phyloP scores from a whole-genome alignment of 805 yeast species.

The Candida tibetensis region DNA sequence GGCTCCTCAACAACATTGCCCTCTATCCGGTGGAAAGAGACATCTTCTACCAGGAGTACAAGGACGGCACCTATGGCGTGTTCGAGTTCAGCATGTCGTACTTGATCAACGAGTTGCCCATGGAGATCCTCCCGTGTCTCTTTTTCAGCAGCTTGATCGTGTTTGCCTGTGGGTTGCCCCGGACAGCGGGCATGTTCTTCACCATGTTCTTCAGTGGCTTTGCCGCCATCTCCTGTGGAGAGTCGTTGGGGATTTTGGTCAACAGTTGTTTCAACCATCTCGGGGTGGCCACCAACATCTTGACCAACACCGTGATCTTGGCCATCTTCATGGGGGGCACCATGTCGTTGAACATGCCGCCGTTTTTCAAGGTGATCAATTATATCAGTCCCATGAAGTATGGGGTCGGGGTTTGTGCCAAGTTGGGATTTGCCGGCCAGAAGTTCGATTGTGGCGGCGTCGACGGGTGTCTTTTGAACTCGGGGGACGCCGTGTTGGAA shows the following conservation, averaged over 20 bases:
- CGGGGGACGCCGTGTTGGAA: constrained; percentile 57
- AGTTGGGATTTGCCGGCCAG: constrained; percentile 54
- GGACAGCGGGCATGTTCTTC: constrained; percentile 66
- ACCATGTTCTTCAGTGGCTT: constrained; percentile 54
- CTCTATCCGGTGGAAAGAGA: constrained; percentile 72
- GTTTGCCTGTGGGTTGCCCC: constrained; percentile 70
- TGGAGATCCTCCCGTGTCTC: constrained; percentile 58
- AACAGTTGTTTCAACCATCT: constrained; percentile 70
- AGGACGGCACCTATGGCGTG: constrained; percentile 67
- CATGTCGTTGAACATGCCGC: constrained; percentile 73
- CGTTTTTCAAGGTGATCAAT: constrained; percentile 65
- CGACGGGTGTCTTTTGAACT: constrained; percentile 45
- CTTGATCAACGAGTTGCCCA: constrained; percentile 61
- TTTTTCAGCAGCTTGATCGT: constrained; percentile 62
- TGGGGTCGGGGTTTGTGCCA: constrained; percentile 60
- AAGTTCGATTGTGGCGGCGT: constrained; percentile 47
- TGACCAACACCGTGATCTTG: constrained; percentile 62
- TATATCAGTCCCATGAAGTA: constrained; percentile 78
- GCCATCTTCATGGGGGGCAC: constrained; percentile 85
- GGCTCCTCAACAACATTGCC: constrained; percentile 74
- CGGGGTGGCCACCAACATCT: constrained; percentile 76
- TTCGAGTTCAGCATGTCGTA: constrained; percentile 62
- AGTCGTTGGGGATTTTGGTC: constrained; percentile 77
- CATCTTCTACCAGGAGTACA: constrained; percentile 74
- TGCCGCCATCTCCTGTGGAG: constrained; percentile 69